Conservation (phyloP, 2,329 filamentous ascomycete genomes). For the Neobulgaria alba region DNA sequence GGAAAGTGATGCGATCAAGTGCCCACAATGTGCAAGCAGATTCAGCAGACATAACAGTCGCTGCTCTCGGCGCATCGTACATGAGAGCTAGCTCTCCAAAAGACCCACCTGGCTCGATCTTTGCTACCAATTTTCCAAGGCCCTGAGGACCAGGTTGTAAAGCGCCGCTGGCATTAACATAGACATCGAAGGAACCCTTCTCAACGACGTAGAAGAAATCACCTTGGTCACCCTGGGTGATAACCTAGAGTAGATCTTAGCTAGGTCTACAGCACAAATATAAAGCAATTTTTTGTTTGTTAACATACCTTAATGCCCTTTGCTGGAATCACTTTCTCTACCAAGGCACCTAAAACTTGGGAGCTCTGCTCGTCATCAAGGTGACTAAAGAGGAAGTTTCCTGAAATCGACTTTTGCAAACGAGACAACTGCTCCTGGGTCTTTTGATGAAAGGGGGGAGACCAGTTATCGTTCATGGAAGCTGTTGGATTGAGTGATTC, state of each 20-base stretch:
- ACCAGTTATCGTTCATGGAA: constrained; percentile 80
- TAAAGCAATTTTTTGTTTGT: not conserved
- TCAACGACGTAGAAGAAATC: constrained; percentile 99
- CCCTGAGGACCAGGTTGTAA: constrained; percentile 75
- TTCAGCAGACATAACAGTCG: constrained; percentile 82
- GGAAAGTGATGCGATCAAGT: constrained; percentile 90
- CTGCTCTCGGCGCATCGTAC: constrained; percentile 96
- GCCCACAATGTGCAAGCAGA: constrained; percentile 79
- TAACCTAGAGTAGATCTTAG: constrained; percentile 54
- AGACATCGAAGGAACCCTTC: constrained; percentile 80
- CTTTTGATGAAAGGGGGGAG: constrained; percentile 78
- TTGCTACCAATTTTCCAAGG: constrained; percentile 72
- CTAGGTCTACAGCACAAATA: not conserved
- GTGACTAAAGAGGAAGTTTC: constrained; percentile 91
- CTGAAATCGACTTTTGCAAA: constrained; percentile 70
- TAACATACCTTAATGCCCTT: constrained; percentile 62
- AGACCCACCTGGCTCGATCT: constrained; percentile 78
- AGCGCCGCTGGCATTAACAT: constrained; percentile 71
- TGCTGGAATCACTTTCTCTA: constrained; percentile 91
- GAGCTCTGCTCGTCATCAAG: constrained; percentile 86
- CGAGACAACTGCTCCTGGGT: constrained; percentile 70
- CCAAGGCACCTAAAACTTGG: constrained; percentile 80
- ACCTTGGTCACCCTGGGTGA: constrained; percentile 88
- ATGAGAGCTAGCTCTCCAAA: constrained; percentile 96
- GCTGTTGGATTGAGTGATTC: constrained; percentile 89